Evolutionary conservation across 495 filamentous ascomycete genomes (phyloP), one percentile per base, ranked within the genome.

Genomic region (Tuber indicum): DNA sequence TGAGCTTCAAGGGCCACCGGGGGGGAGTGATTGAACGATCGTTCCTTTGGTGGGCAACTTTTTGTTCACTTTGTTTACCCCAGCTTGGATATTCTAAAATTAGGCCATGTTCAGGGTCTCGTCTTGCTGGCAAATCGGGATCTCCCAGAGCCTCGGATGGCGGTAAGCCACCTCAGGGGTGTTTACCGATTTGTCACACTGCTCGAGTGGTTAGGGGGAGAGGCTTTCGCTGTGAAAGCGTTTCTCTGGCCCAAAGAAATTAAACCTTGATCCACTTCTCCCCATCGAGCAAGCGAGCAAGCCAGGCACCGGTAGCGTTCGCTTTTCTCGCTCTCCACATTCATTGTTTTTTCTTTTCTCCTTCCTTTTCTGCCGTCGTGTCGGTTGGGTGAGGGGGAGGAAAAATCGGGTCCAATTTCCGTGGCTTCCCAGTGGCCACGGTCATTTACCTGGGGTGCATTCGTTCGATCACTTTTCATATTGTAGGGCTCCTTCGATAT

Each of bases 91-190:
- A 36, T 66, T 66, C 58, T 66, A 66, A 66, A 66, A 66, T 66
- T 66, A 66, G 58, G 26, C 58, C 58, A 66, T 17, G 14, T 16
- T 66, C 58, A 66, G 58, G 58, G 58, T 66, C 32, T 36, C 12
- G 26, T 66, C 58, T 66, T 26, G 58, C 26, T 36, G 58, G 58
- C 58, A 26, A 66, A 66, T 66, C 58, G 58, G 58, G 26, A 66
- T 66, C 26, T 36, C 14, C 58, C 58, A 66, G 58, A 19, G 26
- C 58, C 32, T 66, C 58, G 26, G 58, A 66, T 66, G 58, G 58
- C 26, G 58, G 58, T 66, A 66, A 66, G 58, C 58, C 26, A 66
- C 58, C 32, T 36, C 58, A 66, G 58, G 58, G 58, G 58, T 66
- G 58, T 36, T 36, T 36, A 66, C 58, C 58, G 26, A 66, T 66